Evolutionary conservation across 768 basidiomycete species (phyloP).

Genomic region (Mycena albidolilacea): DNA sequence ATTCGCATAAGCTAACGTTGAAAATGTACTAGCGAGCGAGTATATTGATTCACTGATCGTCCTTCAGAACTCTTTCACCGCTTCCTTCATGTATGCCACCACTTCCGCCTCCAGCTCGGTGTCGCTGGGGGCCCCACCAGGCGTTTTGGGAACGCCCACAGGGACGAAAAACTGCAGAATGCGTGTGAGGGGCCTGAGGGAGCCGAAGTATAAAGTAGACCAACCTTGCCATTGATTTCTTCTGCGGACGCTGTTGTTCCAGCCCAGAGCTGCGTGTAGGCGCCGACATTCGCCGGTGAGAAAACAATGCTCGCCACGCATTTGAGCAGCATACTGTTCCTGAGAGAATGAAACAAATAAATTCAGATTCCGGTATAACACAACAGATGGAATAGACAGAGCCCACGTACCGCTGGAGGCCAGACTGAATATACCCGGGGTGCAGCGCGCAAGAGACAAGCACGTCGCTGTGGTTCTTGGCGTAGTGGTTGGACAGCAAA

Average conservation of each 20-base stretch:
- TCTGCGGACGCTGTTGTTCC: constrained; percentile 17
- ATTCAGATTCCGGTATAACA: neutral
- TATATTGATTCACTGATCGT: neutral
- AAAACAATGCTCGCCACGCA: constrained; percentile 16
- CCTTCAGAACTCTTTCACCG: constrained; percentile 27
- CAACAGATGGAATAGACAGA: neutral
- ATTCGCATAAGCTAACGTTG: too few species aligned
- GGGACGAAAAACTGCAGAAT: constrained; percentile 30
- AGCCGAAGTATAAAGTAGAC: neutral
- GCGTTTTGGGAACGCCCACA: constrained; percentile 7
- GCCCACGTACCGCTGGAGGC: constrained; percentile 26
- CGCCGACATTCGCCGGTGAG: constrained; percentile 22
- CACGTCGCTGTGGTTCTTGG: constrained; percentile 11
- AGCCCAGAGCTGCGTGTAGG: constrained; percentile 35
- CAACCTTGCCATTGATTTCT: constrained; percentile 28
- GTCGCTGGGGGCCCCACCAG: constrained; percentile 2
- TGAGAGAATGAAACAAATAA: neutral
- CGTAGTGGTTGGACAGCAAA: constrained; percentile 13
- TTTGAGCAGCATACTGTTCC: constrained; percentile 7
- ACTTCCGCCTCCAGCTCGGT: constrained; percentile 17
- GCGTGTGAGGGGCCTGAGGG: too few species aligned
- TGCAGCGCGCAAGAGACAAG: constrained; percentile 37
- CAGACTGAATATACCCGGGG: constrained; percentile 24
- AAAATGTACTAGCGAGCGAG: too few species aligned
- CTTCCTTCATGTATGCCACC: constrained; percentile 23